Conservation (phyloP, 495 filamentous ascomycete genomes). For the Parmelia sp. region DNA sequence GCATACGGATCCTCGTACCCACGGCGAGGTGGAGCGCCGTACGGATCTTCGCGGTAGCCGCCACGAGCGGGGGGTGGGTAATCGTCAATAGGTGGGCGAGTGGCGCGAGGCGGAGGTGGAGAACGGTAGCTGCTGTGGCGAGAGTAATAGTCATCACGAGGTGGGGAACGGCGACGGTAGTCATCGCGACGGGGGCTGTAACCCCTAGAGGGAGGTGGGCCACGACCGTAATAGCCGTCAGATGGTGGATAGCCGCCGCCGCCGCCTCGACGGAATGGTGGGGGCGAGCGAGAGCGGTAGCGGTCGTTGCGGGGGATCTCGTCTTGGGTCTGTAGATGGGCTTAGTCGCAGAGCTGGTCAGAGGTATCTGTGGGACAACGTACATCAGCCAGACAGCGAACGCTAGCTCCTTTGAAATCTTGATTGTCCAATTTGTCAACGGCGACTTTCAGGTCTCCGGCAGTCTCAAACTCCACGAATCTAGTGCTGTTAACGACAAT, state of each 20-base stretch:
- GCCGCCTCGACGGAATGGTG: slow-evolving; percentile 53
- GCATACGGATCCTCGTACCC: slow-evolving; percentile 49
- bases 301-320: slow-evolving; percentile 56
- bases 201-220: slow-evolving; percentile 59
- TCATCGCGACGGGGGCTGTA: slow-evolving; percentile 69
- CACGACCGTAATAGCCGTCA: slow-evolving; percentile 55
- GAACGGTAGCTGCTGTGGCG: slow-evolving; percentile 62
- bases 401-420: slow-evolving; percentile 82
- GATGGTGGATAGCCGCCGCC: slow-evolving; percentile 51
- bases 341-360: slow-evolving; percentile 39
- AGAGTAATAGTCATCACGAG: slow-evolving; percentile 80
- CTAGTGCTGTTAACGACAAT: slow-evolving; percentile 43
- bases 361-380: slow-evolving; percentile 28
- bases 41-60: slow-evolving; percentile 30
- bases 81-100: slow-evolving; percentile 65
- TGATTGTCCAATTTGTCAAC: slow-evolving; percentile 86
- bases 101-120: slow-evolving; percentile 54
- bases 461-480: slow-evolving; percentile 96
- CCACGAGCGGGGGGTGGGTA: slow-evolving; percentile 62
- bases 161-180: slow-evolving; percentile 78
- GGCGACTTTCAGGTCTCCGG: slow-evolving; percentile 78
- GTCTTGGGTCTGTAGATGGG: slow-evolving; percentile 53
- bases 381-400: slow-evolving; percentile 83
- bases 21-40: slow-evolving; percentile 36
- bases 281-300: slow-evolving; percentile 70